A percentile compares a stretch with the other conserved stretches of the same genome.
These are phyloP conservation scores for Lachancea quebecensis DNA, from an alignment of 805 yeast genomes.

Conservation along the genomic window DNA sequence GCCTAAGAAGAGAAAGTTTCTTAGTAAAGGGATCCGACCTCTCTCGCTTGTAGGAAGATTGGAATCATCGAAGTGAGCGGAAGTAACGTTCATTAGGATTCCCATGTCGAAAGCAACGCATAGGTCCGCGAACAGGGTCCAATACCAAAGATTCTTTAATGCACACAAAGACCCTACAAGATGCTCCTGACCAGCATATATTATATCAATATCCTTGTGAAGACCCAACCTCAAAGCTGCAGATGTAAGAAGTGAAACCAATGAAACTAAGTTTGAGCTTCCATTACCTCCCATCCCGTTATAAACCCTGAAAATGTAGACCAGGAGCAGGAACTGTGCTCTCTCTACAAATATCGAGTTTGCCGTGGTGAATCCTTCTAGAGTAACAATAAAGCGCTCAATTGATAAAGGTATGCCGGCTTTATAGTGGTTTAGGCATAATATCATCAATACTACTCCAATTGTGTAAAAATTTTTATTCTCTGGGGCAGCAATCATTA, in stretches of 20 bases:
- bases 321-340: slow-evolving; percentile 23
- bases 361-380: slow-evolving; percentile 24
- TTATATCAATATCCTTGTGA: slow-evolving; percentile 14
- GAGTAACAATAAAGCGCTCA: slow-evolving; percentile 14
- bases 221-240: slow-evolving; percentile 22
- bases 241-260: slow-evolving; percentile 13
- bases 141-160: slow-evolving; percentile 24
- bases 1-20: slow-evolving; percentile 3
- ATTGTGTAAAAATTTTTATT: slow-evolving; percentile 25
- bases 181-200: slow-evolving; percentile 13
- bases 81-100: slow-evolving; percentile 12
- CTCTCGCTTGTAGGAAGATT: background rate
- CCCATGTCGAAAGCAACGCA: slow-evolving; percentile 23
- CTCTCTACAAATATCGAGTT: slow-evolving; percentile 26
- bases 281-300: slow-evolving; percentile 21
- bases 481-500: background rate
- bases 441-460: slow-evolving; percentile 23
- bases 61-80: slow-evolving; percentile 4
- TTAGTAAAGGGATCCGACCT: slow-evolving; percentile 3
- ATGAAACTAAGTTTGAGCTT: slow-evolving; percentile 14
- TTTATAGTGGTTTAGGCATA: slow-evolving; percentile 14
- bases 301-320: slow-evolving; percentile 13
- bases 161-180: slow-evolving; percentile 17
- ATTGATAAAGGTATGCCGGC: slow-evolving; percentile 16
- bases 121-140: slow-evolving; percentile 23